phyloP scores from a whole-genome alignment of 106 monocot genomes.

The Platanthera zijinensis region DNA sequence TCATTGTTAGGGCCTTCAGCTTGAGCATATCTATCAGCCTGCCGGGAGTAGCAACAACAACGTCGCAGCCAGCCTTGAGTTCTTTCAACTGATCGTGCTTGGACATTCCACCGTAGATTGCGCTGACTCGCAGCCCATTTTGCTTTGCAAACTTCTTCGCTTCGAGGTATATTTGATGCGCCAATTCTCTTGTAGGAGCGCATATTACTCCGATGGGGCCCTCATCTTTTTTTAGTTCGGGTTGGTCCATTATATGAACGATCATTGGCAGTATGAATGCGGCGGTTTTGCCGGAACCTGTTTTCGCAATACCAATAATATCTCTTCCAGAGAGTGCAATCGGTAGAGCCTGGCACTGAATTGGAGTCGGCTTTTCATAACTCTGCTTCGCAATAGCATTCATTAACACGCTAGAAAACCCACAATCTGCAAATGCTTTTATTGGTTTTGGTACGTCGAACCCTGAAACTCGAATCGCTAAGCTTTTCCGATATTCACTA shows the following conservation, averaged over 20 bases:
- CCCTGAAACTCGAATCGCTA: constrained; percentile 84
- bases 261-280: constrained; percentile 98
- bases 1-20: constrained; percentile 85
- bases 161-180: constrained; percentile 94
- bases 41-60: constrained; percentile 94
- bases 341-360: constrained; percentile 93
- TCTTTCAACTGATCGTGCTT: constrained; percentile 96
- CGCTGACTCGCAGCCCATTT: constrained; percentile 67
- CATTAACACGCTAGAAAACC: constrained; percentile 58
- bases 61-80: constrained; percentile 91
- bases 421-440: constrained; percentile 80
- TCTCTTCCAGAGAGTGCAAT: constrained; percentile 89
- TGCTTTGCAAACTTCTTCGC: constrained; percentile 91
- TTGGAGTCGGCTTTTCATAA: constrained; percentile 91
- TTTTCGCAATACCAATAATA: constrained; percentile 99
- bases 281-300: constrained; percentile 96
- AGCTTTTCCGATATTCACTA: constrained; percentile 67
- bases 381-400: constrained; percentile 76
- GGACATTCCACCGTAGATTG: constrained; percentile 93
- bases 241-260: constrained; percentile 98
- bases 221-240: constrained; percentile 84
- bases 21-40: constrained; percentile 92
- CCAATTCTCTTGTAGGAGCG: constrained; percentile 96
- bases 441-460: constrained; percentile 91
- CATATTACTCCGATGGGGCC: constrained; percentile 93